A percentile compares a stretch with the other conserved stretches of the same genome.
phyloP scores from a whole-genome alignment of 768 basidiomycete genomes.

The Amanita rimosa region DNA sequence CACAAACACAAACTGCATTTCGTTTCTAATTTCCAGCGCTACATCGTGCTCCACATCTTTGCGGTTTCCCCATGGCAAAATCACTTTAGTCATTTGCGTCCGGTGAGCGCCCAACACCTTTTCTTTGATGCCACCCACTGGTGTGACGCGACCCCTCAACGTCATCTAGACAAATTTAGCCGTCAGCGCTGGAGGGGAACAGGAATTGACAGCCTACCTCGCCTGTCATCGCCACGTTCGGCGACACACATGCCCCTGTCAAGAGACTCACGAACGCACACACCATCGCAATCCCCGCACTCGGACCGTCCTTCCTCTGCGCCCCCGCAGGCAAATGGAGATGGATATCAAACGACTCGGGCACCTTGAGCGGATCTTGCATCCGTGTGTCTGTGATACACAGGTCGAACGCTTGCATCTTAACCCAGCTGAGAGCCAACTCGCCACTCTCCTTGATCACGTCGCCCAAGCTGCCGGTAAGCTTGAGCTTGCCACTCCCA shows the following conservation, averaged over 20 bases:
- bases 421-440: slow-evolving; percentile 88
- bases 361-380: slow-evolving; percentile 67
- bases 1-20: slow-evolving; percentile 79
- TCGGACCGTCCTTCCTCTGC: slow-evolving; percentile 90
- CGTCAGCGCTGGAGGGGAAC: too few relatives aligned
- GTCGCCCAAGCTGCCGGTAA: slow-evolving; percentile 81
- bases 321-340: slow-evolving; percentile 84
- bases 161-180: slow-evolving; percentile 43
- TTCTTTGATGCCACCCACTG: slow-evolving; percentile 89
- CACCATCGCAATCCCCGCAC: slow-evolving; percentile 85
- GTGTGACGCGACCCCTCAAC: slow-evolving; percentile 66
- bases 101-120: slow-evolving; percentile 87
- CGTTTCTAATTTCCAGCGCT: slow-evolving; percentile 54
- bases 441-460: slow-evolving; percentile 88
- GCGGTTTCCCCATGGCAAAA: slow-evolving; percentile 75
- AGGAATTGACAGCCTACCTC: slow-evolving; percentile 36
- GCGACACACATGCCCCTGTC: slow-evolving; percentile 62
- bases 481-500: slow-evolving; percentile 58
- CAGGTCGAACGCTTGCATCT: slow-evolving; percentile 71
- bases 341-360: slow-evolving; percentile 71
- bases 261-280: slow-evolving; percentile 80
- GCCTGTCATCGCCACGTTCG: slow-evolving; percentile 80
- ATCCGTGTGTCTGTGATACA: slow-evolving; percentile 59
- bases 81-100: slow-evolving; percentile 71
- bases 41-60: slow-evolving; percentile 87